Base-by-base conservation (phyloP, 2,329 filamentous ascomycete species). In the Ceratocystis diversiconidia region DNA sequence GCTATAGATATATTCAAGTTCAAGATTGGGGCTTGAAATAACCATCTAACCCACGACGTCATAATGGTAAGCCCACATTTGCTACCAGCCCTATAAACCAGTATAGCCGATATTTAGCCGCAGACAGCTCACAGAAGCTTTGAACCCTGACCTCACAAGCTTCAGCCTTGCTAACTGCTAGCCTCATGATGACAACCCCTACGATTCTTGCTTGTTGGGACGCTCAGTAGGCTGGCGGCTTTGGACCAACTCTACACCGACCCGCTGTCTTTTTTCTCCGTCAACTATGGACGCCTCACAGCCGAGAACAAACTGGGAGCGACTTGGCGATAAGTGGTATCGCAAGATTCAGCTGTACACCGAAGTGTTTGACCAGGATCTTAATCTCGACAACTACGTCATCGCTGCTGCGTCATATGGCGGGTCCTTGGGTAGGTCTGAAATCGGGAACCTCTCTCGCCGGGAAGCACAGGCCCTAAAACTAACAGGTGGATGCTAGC, bases 281-380 rank as follows among this genome's bases (percentile, higher is more conserved):
- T 19, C 22, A 36, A n/a, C 69, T 62, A 85, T 85, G 82, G 82
- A 84, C 71, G 76, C 77, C 69, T 76, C 80, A 72, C 80, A 83
- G 75, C 81, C 92, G 72, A 90, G 90, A 71, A 88, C 90, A 72
- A 90, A 92, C 75, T 99, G 94, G 94, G 91, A 96, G 79, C 88
- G 85, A 76, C 85, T 97, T 70, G 94, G 90, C 73, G 89, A 95
- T 76, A 87, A 85, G 72, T 97, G 95, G 80, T 99, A 97, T 79
- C 89, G 92, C 75, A 96, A 95, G 79, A 86, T 89, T 66, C 89
- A 92, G 76, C 84, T 96, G 68, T 99, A 97, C 79, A 92, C 91
- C 68, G 88, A 86, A 70, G 84, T 97, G 69, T 99, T 97, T 75
- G 91, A 96, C 76, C 84, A 89, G 73, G 91, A 96, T 73, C 80